Evolutionary conservation across 179 eudicot species (phyloP), one percentile per base, ranked within the genome.

Genomic region (Actinidia arguta): DNA sequence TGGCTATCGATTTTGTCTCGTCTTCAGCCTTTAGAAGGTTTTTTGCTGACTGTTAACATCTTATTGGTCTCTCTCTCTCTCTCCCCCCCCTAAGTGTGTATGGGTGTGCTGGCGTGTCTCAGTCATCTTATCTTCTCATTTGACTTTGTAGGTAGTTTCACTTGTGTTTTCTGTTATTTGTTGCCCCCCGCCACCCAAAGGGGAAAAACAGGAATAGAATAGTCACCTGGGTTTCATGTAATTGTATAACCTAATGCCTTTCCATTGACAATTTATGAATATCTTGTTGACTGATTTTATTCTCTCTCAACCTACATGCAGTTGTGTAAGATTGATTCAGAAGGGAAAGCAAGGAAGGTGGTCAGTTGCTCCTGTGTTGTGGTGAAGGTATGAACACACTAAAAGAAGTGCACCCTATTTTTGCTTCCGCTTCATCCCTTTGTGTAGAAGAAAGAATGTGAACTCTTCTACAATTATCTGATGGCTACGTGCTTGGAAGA

Each of bases 261-360:
- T 71, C 68, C 52, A 22, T 61, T 42, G 51, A 75, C 48, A 70
- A 48, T 31, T 4, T 66, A 31, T 69, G 80, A 27, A 31, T 25
- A 31, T 31, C 36, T 31, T 16, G 59, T 64, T 8, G 48, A 44
- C 22, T 17, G 3, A 39, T 39, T 11, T 55, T 78, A 2, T 27
- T 48, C 24, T 50, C 39, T 6, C 59, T 24, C 4, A 31, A 48
- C 9, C 18, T 1, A 13, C 62, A 27, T 74, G 36, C 85, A 89
- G 91, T 82, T 89, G 61, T 89, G 88, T 76, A 89, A 89, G 86
- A 82, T 89, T 55, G 92, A 87, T 51, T 82, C 87, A 9, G 90
- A 87, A 66, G 90, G 90, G 24, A 89, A 89, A 24, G 92, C 92
- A 27, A 82, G 87, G 82, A 87, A 89, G 82, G 92, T 89, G 22